phyloP scores from a whole-genome alignment of 2,329 filamentous ascomycete species.

The Mycosphaerella sp. region DNA sequence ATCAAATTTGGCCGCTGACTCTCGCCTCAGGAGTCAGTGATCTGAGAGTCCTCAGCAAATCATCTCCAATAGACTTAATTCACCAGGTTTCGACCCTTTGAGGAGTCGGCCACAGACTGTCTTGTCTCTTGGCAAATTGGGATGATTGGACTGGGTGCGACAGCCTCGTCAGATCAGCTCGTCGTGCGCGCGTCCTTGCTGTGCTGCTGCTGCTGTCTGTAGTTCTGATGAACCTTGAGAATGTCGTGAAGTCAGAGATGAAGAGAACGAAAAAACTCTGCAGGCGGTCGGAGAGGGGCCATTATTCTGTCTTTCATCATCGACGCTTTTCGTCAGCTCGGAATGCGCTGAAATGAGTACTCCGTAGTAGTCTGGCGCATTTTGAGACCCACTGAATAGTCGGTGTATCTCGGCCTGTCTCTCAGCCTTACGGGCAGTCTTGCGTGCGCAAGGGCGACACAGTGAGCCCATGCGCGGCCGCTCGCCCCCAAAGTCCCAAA shows the following conservation, averaged over 20 bases:
- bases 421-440: conserved; percentile 4
- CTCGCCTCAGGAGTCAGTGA: too few relatives aligned
- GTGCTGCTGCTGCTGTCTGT: not conserved
- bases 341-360: conserved; percentile 1
- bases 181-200: not conserved
- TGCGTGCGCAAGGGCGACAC: not conserved
- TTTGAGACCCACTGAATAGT: conserved; percentile 1
- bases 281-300: conserved; percentile 3
- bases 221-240: not conserved
- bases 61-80: not conserved
- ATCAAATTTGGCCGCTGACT: not conserved
- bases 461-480: not conserved
- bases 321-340: too few relatives aligned
- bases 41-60: too few relatives aligned
- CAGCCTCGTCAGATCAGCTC: not conserved
- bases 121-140: not conserved
- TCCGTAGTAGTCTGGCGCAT: conserved; percentile 1
- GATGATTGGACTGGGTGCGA: not conserved
- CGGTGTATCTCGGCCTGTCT: conserved; percentile 6
- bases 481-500: not conserved
- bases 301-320: not conserved
- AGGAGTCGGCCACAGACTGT: not conserved
- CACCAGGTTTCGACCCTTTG: not conserved
- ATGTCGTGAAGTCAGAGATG: not conserved
- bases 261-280: conserved; percentile 1